phyloP scores from a whole-genome alignment of 257 asterid genomes.

The Echium plantagineum region DNA sequence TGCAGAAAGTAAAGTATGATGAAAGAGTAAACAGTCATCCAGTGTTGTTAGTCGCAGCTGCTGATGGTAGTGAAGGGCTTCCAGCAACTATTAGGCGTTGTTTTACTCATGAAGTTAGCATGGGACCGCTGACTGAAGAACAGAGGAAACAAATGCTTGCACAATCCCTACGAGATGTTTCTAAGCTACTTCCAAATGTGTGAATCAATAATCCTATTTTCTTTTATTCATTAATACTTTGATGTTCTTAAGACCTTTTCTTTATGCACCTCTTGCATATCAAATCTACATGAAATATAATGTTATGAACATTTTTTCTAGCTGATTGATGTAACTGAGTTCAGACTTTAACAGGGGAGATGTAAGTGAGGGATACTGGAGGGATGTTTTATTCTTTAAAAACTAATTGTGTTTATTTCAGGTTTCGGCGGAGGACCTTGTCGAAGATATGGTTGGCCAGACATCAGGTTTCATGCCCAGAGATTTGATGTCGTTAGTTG shows the following conservation, averaged over 20 bases:
- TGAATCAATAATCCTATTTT: slow-evolving; percentile 7
- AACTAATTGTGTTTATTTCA: slow-evolving; percentile 28
- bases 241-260: not conserved
- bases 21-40: slow-evolving; percentile 48
- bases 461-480: slow-evolving; percentile 97
- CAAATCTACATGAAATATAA: not conserved
- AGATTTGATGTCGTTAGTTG: slow-evolving; percentile 74
- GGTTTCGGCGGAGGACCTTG: slow-evolving; percentile 61
- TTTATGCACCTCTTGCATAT: not conserved
- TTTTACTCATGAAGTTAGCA: slow-evolving; percentile 83
- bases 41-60: slow-evolving; percentile 73
- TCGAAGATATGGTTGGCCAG: slow-evolving; percentile 82
- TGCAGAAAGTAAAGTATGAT: slow-evolving; percentile 33
- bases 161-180: slow-evolving; percentile 44
- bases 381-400: slow-evolving; percentile 22
- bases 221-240: not conserved
- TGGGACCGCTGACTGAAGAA: slow-evolving; percentile 70
- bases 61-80: slow-evolving; percentile 78
- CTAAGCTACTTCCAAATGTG: slow-evolving; percentile 58
- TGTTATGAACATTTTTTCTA: too few relatives aligned
- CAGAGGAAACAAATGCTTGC: slow-evolving; percentile 70
- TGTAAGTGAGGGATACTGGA: not conserved
- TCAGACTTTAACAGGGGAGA: not conserved
- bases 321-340: not conserved
- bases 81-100: slow-evolving; percentile 83